Evolutionary conservation across 305 asterid genomes (phyloP).

Genomic region (Solanum chacoense): DNA sequence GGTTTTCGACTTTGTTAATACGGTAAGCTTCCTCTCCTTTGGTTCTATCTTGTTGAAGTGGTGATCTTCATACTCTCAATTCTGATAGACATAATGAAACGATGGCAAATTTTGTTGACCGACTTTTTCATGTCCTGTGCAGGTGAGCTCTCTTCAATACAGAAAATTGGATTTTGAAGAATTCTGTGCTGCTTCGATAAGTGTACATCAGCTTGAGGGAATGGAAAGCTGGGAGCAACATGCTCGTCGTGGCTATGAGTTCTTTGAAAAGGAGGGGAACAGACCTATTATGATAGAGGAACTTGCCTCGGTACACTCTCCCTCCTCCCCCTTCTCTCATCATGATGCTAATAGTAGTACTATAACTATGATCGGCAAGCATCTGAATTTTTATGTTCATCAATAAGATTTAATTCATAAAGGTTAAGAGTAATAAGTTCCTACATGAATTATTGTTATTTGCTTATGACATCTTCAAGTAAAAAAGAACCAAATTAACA

Average conservation of each 20-base stretch:
- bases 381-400: not conserved
- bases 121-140: conserved; percentile 3
- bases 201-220: conserved; percentile 94
- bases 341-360: not conserved
- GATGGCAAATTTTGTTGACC: not conserved
- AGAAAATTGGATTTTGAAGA: conserved; percentile 84
- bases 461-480: not conserved
- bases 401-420: not conserved
- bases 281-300: conserved; percentile 97
- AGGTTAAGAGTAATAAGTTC: not conserved
- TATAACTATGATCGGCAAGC: not conserved
- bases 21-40: conserved; percentile 28
- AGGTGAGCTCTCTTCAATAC: conserved; percentile 78
- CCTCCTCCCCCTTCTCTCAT: conserved; percentile 3
- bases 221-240: conserved; percentile 89
- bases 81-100: not conserved
- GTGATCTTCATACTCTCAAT: not conserved
- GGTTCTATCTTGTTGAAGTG: not conserved
- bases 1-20: conserved; percentile 64
- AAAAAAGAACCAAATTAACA: not conserved
- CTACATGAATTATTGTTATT: not conserved
- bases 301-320: conserved; percentile 70
- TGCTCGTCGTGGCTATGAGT: conserved; percentile 78
- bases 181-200: conserved; percentile 75
- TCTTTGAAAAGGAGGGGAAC: conserved; percentile 90